Evolutionary conservation across 1,284 basidiomycete genomes (phyloP).

Genomic region (Naganishia sp.): DNA sequence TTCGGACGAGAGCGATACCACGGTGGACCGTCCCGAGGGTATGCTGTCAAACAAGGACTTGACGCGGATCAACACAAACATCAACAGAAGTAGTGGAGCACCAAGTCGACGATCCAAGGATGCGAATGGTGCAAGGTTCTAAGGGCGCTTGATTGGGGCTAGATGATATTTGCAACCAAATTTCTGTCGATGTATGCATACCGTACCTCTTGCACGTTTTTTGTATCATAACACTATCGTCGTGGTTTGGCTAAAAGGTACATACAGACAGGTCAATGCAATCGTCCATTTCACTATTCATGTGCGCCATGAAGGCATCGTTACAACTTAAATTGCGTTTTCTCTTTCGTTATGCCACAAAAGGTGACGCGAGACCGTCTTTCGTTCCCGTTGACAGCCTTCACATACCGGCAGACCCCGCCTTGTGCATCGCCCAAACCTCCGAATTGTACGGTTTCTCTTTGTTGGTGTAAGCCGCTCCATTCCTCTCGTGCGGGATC

Average conservation of each 20-base stretch:
- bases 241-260: background rate
- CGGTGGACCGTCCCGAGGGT: background rate
- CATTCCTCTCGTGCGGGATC: slow-evolving; percentile 30
- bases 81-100: slow-evolving; percentile 6
- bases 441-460: slow-evolving; percentile 33
- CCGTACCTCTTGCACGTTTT: slow-evolving; percentile 5
- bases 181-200: slow-evolving; percentile 7
- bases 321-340: background rate
- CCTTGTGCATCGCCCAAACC: slow-evolving; percentile 14
- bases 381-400: background rate
- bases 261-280: too few relatives aligned
- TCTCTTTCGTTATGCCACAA: too few relatives aligned
- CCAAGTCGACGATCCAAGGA: slow-evolving; percentile 12
- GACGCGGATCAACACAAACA: slow-evolving; percentile 28
- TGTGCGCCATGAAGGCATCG: background rate
- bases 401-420: background rate
- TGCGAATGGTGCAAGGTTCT: slow-evolving; percentile 20
- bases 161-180: background rate
- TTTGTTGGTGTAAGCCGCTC: slow-evolving; percentile 9
- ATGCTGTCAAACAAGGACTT: slow-evolving; percentile 22
- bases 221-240: slow-evolving; percentile 26
- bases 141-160: background rate
- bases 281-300: too few relatives aligned
- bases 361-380: too few relatives aligned
- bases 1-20: slow-evolving; percentile 1